Evolutionary conservation across 768 basidiomycete genomes (phyloP).

Genomic region (Rossbeevera mucosa): DNA sequence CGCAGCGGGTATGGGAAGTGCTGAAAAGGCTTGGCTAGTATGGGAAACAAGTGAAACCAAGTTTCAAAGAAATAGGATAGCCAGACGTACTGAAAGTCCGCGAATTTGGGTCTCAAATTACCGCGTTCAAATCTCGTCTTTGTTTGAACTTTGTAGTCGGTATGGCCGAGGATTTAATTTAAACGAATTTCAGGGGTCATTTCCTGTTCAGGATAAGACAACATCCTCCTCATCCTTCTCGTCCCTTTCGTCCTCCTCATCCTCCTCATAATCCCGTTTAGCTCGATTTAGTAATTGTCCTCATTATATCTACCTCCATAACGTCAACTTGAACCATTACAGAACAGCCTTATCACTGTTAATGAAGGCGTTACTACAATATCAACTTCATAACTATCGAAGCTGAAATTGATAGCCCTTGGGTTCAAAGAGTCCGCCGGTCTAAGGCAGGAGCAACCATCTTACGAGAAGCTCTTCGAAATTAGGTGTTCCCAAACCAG

Average conservation of each 20-base stretch:
- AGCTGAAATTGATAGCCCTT: not conserved
- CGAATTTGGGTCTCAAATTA: too few species aligned
- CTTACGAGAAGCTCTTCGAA: constrained; percentile 36
- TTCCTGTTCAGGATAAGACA: not conserved
- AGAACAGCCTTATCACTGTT: too few species aligned
- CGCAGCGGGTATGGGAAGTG: too few species aligned
- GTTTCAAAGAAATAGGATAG: not conserved
- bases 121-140: not conserved
- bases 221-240: not conserved
- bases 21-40: not conserved
- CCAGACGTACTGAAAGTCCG: not conserved
- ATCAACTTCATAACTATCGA: not conserved
- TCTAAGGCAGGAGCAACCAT: constrained; percentile 30
- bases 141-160: not conserved
- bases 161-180: too few species aligned
- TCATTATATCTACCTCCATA: not conserved
- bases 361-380: too few species aligned
- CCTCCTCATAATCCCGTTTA: not conserved
- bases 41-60: not conserved
- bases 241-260: not conserved
- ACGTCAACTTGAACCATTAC: not conserved
- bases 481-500: constrained; percentile 46
- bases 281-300: not conserved
- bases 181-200: too few species aligned
- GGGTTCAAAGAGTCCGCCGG: not conserved